Percentiles rank a stretch among this genome's conserved stretches.
Evolutionary conservation across 352 stramenopile species (phyloP).

Genomic region (Globisporangium heterothallicum): DNA sequence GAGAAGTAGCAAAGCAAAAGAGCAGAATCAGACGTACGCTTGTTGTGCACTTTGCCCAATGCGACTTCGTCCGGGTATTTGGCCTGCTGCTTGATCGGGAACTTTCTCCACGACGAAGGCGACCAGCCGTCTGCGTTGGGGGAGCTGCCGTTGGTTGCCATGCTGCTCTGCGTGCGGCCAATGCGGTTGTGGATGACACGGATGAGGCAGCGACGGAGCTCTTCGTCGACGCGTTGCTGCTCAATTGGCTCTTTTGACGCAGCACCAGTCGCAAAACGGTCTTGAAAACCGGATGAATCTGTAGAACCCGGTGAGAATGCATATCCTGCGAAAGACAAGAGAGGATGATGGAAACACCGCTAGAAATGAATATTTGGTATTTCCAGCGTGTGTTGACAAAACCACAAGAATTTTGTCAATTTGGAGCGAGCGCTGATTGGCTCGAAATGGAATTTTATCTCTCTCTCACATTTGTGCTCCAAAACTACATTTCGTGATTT

Average conservation of each 20-base stretch:
- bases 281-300: too few species aligned
- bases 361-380: background rate
- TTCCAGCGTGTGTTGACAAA: background rate
- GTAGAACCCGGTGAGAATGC: background rate
- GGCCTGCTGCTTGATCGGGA: constrained; percentile 83
- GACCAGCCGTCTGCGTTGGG: constrained; percentile 31
- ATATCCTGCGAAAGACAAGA: background rate
- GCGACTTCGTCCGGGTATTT: constrained; percentile 63
- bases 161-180: constrained; percentile 6
- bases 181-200: background rate
- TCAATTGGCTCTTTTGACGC: background rate
- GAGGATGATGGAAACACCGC: background rate
- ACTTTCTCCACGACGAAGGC: constrained; percentile 66
- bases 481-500: too few species aligned
- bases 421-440: background rate
- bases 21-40: constrained; percentile 32
- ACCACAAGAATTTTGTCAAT: background rate
- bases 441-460: too few species aligned
- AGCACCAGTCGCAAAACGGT: background rate
- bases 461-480: too few species aligned
- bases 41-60: constrained; percentile 63
- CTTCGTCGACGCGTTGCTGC: background rate
- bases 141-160: background rate
- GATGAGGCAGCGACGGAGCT: background rate
- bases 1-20: background rate